These are phyloP conservation scores for Cymbopogon citratus DNA, from an alignment of 176 grass and related monocot genomes.

Conservation along the genomic window DNA sequence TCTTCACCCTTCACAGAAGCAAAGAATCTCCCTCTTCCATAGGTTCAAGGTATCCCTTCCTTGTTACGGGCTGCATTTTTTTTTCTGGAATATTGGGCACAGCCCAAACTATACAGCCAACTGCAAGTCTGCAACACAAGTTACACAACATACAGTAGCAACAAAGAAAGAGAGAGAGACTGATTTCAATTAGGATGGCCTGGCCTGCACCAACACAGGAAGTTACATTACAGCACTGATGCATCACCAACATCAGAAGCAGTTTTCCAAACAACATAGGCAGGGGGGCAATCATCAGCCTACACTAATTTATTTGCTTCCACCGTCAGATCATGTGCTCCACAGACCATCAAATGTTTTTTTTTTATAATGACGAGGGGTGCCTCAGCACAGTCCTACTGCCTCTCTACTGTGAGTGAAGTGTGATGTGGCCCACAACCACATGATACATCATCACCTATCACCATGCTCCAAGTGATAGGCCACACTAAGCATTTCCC, in stretches of 20 bases:
- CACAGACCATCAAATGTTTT: background rate
- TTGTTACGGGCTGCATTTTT: background rate
- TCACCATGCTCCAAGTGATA: background rate
- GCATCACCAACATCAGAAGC: constrained; percentile 5
- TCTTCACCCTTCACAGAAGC: background rate
- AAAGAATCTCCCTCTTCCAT: background rate
- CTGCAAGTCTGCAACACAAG: no score
- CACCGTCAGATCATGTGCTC: constrained; percentile 14
- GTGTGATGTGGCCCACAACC: background rate
- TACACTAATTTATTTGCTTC: constrained; percentile 8
- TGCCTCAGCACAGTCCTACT: background rate
- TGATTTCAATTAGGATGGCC: background rate
- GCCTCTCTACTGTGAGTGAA: background rate
- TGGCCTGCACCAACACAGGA: background rate
- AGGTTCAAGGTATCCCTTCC: background rate
- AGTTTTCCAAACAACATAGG: background rate
- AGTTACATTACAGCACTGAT: background rate
- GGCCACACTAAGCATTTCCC: background rate
- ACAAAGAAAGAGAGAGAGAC: background rate
- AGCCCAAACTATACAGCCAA: background rate
- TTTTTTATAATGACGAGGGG: background rate
- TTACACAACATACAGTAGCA: background rate
- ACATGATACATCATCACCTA: background rate
- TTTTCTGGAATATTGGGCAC: background rate
- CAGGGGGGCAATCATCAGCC: background rate